These are phyloP conservation scores for Chimonanthus salicifolius DNA, from an alignment of 164 flowering plant species.

Conservation along the genomic window DNA sequence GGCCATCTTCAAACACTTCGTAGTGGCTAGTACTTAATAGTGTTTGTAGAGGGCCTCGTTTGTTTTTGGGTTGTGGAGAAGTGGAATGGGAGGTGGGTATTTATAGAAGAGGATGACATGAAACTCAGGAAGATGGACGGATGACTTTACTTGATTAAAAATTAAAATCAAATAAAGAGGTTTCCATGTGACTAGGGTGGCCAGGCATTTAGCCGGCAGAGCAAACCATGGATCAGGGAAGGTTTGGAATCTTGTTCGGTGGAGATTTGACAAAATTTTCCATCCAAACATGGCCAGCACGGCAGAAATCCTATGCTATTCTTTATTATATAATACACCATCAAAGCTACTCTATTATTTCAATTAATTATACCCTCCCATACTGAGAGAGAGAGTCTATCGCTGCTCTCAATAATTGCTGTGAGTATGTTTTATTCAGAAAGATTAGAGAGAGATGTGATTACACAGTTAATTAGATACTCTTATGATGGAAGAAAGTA, in stretches of 20 bases:
- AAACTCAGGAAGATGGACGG: not conserved
- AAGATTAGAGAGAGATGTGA: too few species aligned
- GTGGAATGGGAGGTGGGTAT: not conserved
- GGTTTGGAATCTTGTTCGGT: not conserved
- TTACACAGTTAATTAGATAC: too few species aligned
- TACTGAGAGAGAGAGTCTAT: too few species aligned
- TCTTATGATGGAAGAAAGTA: too few species aligned
- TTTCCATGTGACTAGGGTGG: slow-evolving; percentile 4
- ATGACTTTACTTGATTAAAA: not conserved
- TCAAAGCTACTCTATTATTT: not conserved
- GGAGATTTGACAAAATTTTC: not conserved
- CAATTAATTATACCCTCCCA: too few species aligned
- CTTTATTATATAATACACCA: not conserved
- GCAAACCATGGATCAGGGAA: not conserved
- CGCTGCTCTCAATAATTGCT: too few species aligned
- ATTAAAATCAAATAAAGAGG: not conserved
- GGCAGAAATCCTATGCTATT: not conserved
- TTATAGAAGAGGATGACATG: slow-evolving; percentile 9
- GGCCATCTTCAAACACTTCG: slow-evolving; percentile 31
- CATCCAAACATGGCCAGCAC: not conserved
- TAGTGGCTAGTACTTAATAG: not conserved
- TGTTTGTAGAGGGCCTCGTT: not conserved
- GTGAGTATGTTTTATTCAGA: too few species aligned
- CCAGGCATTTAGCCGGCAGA: slow-evolving; percentile 9
- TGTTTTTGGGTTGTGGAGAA: not conserved